Conservation (phyloP, 495 filamentous ascomycete genomes). For the Aspergillus ellipticus region DNA sequence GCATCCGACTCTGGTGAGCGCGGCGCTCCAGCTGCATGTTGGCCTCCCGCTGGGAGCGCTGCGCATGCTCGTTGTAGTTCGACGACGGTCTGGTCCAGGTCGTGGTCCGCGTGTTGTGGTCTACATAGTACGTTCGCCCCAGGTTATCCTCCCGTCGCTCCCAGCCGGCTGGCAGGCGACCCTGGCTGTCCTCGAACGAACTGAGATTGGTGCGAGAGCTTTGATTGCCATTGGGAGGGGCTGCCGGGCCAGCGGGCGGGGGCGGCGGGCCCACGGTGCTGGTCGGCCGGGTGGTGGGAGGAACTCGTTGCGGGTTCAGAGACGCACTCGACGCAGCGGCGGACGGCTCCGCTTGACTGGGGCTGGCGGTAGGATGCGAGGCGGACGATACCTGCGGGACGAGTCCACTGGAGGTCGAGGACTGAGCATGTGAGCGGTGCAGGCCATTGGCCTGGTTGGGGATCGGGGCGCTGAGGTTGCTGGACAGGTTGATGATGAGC, state of each 20-base stretch:
- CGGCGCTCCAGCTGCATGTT: constrained; percentile 88
- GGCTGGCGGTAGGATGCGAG: constrained; percentile 26
- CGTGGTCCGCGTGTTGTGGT: constrained; percentile 94
- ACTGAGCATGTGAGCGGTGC: constrained; percentile 34
- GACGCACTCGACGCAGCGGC: constrained; percentile 33
- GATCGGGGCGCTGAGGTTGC: constrained; percentile 66
- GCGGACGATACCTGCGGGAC: constrained; percentile 35
- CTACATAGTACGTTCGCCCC: constrained; percentile 97
- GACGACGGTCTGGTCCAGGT: constrained; percentile 90
- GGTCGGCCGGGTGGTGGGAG: constrained; percentile 32
- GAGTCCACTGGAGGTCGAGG: constrained; percentile 40
- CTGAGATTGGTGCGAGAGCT: constrained; percentile 61
- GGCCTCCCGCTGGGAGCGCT: constrained; percentile 74
- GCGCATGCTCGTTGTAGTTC: constrained; percentile 72
- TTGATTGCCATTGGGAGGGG: constrained; percentile 37
- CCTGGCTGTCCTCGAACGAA: constrained; percentile 93
- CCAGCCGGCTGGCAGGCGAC: constrained; percentile 89
- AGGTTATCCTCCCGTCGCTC: constrained; percentile 94
- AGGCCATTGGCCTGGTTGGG: constrained; percentile 39
- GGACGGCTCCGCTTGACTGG: constrained; percentile 29
- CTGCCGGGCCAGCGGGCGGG: constrained; percentile 32
- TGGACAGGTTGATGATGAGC: constrained; percentile 91
- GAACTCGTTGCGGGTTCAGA: constrained; percentile 38
- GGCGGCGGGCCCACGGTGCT: constrained; percentile 17
- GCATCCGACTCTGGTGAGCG: constrained; percentile 89